These are phyloP conservation scores for Caryopteris hybrid DNA, from an alignment of 305 asterid genomes.

Conservation along the genomic window DNA sequence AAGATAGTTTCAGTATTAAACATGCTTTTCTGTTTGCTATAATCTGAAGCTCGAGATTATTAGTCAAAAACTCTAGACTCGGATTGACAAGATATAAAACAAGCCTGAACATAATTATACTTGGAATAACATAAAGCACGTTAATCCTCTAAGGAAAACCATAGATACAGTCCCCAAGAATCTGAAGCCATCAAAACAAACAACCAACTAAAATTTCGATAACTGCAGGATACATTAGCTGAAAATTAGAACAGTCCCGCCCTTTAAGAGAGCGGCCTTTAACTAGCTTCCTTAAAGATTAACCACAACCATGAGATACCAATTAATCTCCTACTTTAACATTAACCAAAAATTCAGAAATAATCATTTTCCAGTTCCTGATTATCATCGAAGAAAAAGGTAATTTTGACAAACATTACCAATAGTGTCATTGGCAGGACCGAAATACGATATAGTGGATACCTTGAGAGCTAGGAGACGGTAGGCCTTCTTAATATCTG, in stretches of 20 bases:
- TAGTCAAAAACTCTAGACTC: background rate
- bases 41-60: no score
- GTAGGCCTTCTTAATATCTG: constrained; percentile 69
- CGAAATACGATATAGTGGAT: background rate
- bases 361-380: background rate
- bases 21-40: no score
- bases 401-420: background rate
- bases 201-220: background rate
- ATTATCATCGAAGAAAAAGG: background rate
- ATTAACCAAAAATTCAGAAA: background rate
- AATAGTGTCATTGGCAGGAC: background rate
- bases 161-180: background rate
- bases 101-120: background rate
- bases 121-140: background rate
- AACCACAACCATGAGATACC: background rate
- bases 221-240: background rate
- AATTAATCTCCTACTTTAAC: background rate
- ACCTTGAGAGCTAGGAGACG: constrained; percentile 93
- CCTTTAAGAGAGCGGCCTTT: background rate
- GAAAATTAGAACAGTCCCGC: no score
- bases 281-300: no score
- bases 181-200: background rate
- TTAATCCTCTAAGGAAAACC: background rate
- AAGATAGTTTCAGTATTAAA: no score
- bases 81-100: background rate